Conservation (phyloP, 2,329 filamentous ascomycete species). For the Ophiocordyceps robertsii region DNA sequence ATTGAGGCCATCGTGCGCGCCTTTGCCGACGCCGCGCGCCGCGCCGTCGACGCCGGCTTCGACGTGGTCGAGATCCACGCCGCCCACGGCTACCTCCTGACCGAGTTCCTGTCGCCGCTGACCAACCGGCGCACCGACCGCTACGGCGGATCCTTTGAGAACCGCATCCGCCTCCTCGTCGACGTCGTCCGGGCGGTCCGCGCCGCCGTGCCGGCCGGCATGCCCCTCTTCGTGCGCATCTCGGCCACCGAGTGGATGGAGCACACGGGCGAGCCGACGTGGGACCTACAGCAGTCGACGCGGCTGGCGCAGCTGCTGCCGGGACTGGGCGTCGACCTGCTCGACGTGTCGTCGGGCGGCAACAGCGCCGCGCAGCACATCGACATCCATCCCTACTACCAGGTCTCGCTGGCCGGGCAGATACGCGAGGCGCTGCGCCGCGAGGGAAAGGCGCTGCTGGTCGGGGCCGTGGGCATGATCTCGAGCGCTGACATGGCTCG, state of each 20-base stretch:
- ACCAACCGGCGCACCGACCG: slow-evolving; percentile 48
- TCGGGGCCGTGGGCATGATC: slow-evolving; percentile 66
- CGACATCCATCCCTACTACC: slow-evolving; percentile 51
- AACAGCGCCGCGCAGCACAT: slow-evolving; percentile 51
- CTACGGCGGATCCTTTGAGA: slow-evolving; percentile 54
- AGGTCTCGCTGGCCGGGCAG: slow-evolving; percentile 56
- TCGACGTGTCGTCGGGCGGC: slow-evolving; percentile 71
- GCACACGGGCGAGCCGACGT: slow-evolving; percentile 31
- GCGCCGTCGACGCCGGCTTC: slow-evolving; percentile 55
- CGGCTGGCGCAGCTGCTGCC: slow-evolving; percentile 57
- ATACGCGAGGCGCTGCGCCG: slow-evolving; percentile 52
- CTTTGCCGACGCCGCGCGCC: slow-evolving; percentile 44
- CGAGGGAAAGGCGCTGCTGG: slow-evolving; percentile 38
- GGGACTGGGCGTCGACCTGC: slow-evolving; percentile 61
- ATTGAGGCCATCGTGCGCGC: slow-evolving; percentile 51
- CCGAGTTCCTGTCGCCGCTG: slow-evolving; percentile 48
- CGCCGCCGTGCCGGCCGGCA: slow-evolving; percentile 34
- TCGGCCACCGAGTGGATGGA: slow-evolving; percentile 54
- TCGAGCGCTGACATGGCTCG: not conserved
- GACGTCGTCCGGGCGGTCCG: slow-evolving; percentile 40
- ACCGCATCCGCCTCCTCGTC: slow-evolving; percentile 47
- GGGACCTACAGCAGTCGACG: slow-evolving; percentile 52
- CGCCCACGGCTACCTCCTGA: slow-evolving; percentile 54
- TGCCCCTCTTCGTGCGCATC: slow-evolving; percentile 45
- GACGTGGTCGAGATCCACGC: slow-evolving; percentile 61